Percentiles rank a stretch among this genome's conserved stretches.
Evolutionary conservation across 257 asterid genomes (phyloP).

Genomic region (Solanum bulbocastanum): DNA sequence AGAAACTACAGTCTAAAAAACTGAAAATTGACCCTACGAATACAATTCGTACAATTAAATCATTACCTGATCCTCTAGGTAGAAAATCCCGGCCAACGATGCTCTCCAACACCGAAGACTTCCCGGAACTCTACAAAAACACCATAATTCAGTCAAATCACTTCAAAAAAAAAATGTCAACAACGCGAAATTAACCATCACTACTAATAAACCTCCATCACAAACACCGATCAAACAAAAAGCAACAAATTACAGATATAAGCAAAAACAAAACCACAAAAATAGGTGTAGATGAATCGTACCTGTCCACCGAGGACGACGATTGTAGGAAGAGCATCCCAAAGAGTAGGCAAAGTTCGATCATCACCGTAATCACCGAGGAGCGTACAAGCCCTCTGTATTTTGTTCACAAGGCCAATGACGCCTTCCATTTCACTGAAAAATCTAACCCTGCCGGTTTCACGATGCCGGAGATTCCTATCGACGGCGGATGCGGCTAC

Average conservation of each 20-base stretch:
- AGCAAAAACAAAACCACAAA: neutral
- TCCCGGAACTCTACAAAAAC: slow-evolving; percentile 33
- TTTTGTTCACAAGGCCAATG: slow-evolving; percentile 21
- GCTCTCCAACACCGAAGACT: slow-evolving; percentile 39
- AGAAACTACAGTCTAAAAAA: neutral
- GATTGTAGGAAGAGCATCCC: slow-evolving; percentile 37
- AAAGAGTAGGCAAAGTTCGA: slow-evolving; percentile 29
- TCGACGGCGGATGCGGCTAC: neutral
- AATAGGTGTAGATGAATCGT: neutral
- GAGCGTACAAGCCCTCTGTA: slow-evolving; percentile 28
- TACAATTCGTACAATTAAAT: neutral
- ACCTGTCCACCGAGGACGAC: slow-evolving; percentile 45
- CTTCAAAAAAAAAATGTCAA: neutral
- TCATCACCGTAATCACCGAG: slow-evolving; percentile 30
- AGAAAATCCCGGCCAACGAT: slow-evolving; percentile 40
- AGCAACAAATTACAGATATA: neutral
- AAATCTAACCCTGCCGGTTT: neutral
- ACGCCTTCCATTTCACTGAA: slow-evolving; percentile 15
- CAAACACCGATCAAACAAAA: neutral
- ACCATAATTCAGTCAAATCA: neutral
- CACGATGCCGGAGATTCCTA: neutral
- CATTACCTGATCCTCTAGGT: slow-evolving; percentile 36
- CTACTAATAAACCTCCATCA: neutral
- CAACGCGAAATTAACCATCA: neutral
- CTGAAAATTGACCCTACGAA: neutral